Evolutionary conservation across 345 rosid genomes (phyloP), one percentile per base, ranked within the genome.

Genomic region (Eutrema yunnanense): DNA sequence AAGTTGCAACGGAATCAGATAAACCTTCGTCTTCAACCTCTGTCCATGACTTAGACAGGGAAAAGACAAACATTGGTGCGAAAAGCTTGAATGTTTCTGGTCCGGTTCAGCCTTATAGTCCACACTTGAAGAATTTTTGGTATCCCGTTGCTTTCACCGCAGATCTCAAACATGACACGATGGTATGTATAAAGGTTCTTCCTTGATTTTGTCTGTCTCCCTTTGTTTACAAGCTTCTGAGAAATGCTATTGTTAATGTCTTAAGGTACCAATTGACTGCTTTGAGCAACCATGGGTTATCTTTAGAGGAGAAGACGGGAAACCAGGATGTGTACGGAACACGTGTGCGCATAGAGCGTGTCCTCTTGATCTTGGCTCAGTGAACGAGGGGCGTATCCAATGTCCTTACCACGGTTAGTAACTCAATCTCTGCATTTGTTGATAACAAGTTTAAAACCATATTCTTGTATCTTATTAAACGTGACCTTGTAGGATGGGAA

Each of bases 271-370:
- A 22, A 82, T 95, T 65, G 96, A 95, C 44, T 95, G 99, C 79
- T 95, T 95, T 62, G 99, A 95, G 81, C 86, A 90, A 74, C 90
- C 90, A 53, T 95, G 99, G 97, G 99, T 95, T 68, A 58, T 92
- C 76, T 95, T 95, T 67, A 87, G 97, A 10, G 99, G 99, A 16
- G 85, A 88, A 78, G 96, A 91, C 43, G 93, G 97, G 46, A 92
- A 79, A 69, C 97, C 97, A 1, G 97, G 99, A 67, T 95, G 99
- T 65, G 92, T 95, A 60, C 88, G 73, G 77, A 92, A 95, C 81
- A 88, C 96, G 0, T 95, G 99, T 67, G 99, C 99, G 2, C 99
- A 95, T 80, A 86, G 99, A 81, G 97, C 99, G 2, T 95, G 99
- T 60, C 97, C 99, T 43, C 99, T 95, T 78, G 82, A 95, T 78